These are phyloP conservation scores for Cryphonectria naterciae DNA, from an alignment of 2,329 filamentous ascomycete species.

Conservation along the genomic window DNA sequence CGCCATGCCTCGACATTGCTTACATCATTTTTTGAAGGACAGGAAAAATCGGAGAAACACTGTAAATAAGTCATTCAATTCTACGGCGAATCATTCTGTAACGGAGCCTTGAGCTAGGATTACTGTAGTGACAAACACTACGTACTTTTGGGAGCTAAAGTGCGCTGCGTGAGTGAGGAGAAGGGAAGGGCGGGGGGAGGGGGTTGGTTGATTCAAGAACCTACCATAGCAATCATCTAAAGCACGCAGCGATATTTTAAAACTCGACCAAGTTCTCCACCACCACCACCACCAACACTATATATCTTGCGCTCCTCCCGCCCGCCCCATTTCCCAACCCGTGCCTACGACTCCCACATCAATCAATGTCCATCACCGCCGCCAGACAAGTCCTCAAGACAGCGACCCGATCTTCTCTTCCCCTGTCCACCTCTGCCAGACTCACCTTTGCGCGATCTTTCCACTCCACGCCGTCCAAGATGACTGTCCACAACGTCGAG, in stretches of 20 bases:
- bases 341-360: not conserved
- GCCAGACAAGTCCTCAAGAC: conserved; percentile 29
- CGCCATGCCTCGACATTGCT: conserved; percentile 5
- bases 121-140: not conserved
- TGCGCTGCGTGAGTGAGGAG: not conserved
- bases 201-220: not conserved
- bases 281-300: not conserved
- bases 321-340: not conserved
- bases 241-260: not conserved
- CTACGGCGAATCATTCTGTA: not conserved
- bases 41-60: not conserved
- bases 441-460: conserved; percentile 40
- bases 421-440: conserved; percentile 27
- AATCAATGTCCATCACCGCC: conserved; percentile 18
- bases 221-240: not conserved
- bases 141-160: conserved; percentile 23
- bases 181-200: no score
- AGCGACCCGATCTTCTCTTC: conserved; percentile 24
- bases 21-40: conserved; percentile 21
- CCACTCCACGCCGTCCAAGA: conserved; percentile 45
- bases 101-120: not conserved
- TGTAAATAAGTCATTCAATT: not conserved
- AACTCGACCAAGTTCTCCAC: conserved; percentile 9
- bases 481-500: conserved; percentile 47
- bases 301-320: not conserved